Evolutionary conservation across 805 yeast species (phyloP), one percentile per base, ranked within the genome.

Genomic region (Barnettozyma populi): DNA sequence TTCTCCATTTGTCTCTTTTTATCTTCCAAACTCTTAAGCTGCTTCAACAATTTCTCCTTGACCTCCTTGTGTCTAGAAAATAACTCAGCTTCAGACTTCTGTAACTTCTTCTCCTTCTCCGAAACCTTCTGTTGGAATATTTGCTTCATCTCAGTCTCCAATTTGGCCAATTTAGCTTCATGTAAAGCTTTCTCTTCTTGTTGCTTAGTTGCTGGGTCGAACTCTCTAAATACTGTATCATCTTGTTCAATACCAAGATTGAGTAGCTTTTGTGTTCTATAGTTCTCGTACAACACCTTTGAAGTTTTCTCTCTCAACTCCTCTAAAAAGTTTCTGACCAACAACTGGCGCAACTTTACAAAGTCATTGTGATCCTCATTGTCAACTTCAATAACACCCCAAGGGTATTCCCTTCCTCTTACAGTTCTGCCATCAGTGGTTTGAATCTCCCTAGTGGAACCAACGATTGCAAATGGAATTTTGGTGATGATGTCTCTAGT

Each of bases 371-470:
- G 97, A 48, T 82, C 81, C 70, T 88, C 94, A 66, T 94, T 92
- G 66, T 90, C 97, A 57, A 94, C 90, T 70, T 94, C 97, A 60
- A 94, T 86, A 20, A 86, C 75, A 56, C 98, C 98, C 99, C 99
- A 94, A 52, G 98, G 97, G 66, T 92, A 92, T 52, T 79, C 72
- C 70, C 99, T 86, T 57, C 96, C 97, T 67, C 97, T 82, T 40
- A 90, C 95, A 20, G 62, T 52, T 65, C 87, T 78, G 37, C 97
- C 97, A 62, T 86, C 94, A 38, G 75, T 65, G 37, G 75, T 70
- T 57, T 82, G 82, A 32, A 86, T 82, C 53, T 80, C 81, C 50
- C 72, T 70, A 20, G 94, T 86, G 20, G 97, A 88, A 20, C 97
- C 99, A 46, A 94, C 86, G 54, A 94, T 84, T 16, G 99, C 98